A percentile compares a stretch with the other conserved stretches of the same genome.
phyloP scores from a whole-genome alignment of 2,329 filamentous ascomycete species.

The Fusarium pilosicola region DNA sequence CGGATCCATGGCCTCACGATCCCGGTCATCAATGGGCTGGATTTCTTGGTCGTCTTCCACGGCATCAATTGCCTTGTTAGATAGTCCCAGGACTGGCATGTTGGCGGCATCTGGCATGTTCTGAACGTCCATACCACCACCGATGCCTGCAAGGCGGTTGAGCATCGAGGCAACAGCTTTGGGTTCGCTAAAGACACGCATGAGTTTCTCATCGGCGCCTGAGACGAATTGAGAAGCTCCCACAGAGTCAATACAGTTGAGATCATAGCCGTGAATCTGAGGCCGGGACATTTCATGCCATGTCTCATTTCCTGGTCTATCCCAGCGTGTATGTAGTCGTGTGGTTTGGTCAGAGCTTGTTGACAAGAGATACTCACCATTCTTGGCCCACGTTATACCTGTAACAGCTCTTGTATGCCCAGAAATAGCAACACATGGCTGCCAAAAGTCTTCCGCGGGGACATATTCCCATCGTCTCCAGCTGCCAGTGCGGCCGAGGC shows the following conservation, averaged over 20 bases:
- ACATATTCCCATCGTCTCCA: conserved; percentile 88
- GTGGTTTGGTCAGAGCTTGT: conserved; percentile 95
- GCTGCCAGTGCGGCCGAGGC: conserved; percentile 89
- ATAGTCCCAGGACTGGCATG: conserved; percentile 93
- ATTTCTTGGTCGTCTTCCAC: conserved; percentile 62
- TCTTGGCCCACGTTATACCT: conserved; percentile 83
- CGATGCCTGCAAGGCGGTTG: conserved; percentile 71
- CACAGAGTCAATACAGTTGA: conserved; percentile 90
- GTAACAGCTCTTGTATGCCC: conserved; percentile 87
- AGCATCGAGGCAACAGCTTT: conserved; percentile 83
- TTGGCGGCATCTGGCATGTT: conserved; percentile 86
- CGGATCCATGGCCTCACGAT: conserved; percentile 65
- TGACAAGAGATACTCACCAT: conserved; percentile 85
- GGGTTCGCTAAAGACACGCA: conserved; percentile 93
- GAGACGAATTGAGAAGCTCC: conserved; percentile 83
- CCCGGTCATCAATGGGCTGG: conserved; percentile 56
- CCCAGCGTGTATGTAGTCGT: conserved; percentile 85
- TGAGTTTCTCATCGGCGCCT: conserved; percentile 96
- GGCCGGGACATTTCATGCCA: conserved; percentile 98
- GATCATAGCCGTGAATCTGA: conserved; percentile 97
- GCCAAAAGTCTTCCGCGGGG: conserved; percentile 72
- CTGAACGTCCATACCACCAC: conserved; percentile 50
- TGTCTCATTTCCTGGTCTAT: conserved; percentile 58
- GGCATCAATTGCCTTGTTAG: conserved; percentile 87
- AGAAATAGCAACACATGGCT: conserved; percentile 78